Conservation (phyloP, 495 filamentous ascomycete species). For the Penicillium chermesinum region DNA sequence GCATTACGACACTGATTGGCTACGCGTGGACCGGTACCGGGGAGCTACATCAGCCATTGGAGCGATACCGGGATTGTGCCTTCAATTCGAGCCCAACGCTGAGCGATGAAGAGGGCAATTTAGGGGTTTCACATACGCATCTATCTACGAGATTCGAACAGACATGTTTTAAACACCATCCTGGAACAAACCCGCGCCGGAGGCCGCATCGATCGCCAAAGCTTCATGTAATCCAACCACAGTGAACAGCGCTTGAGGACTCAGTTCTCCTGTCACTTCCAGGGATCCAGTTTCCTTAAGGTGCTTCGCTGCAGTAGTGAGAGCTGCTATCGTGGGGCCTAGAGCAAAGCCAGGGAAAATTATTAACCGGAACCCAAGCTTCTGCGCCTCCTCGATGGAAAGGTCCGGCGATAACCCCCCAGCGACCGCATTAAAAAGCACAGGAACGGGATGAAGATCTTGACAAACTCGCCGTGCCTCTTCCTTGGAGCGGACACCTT, state of each 20-base stretch:
- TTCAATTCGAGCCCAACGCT: neutral
- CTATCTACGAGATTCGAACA: neutral
- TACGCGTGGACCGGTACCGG: neutral
- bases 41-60: neutral
- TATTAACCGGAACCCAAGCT: constrained; percentile 22
- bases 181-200: constrained; percentile 4
- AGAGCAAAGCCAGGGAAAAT: constrained; percentile 19
- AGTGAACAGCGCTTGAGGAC: constrained; percentile 10
- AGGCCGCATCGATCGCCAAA: constrained; percentile 6
- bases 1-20: neutral
- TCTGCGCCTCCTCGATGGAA: constrained; percentile 15
- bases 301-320: constrained; percentile 1
- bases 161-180: neutral
- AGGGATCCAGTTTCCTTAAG: constrained; percentile 8
- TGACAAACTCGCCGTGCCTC: constrained; percentile 9
- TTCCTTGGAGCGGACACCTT: constrained; percentile 42
- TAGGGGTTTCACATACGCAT: neutral
- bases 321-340: constrained; percentile 4
- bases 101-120: neutral
- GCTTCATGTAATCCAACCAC: constrained; percentile 10
- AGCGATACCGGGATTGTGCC: neutral
- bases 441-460: constrained; percentile 21
- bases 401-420: constrained; percentile 22
- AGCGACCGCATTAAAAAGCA: constrained; percentile 24
- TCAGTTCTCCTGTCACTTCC: neutral